A percentile compares a stretch with the other conserved stretches of the same genome.
phyloP scores from a whole-genome alignment of 352 stramenopile species.

The Phytophthora fragariaefolia region DNA sequence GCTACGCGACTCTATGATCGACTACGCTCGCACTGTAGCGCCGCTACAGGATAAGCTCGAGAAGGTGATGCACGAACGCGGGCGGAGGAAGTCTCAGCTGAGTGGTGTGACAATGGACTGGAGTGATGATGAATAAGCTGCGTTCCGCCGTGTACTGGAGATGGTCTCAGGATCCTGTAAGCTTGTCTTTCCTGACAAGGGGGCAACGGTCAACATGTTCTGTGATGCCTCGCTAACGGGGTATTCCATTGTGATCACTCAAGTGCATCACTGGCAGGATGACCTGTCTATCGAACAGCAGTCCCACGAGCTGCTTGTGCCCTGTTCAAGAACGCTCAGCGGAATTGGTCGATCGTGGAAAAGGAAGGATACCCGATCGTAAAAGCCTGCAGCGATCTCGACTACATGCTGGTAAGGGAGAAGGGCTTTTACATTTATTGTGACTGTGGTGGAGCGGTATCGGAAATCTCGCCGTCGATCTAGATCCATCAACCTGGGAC shows the following conservation, averaged over 20 bases:
- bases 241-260: too few species aligned
- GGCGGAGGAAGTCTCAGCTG: neutral
- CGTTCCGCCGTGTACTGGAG: neutral
- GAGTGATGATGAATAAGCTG: neutral
- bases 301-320: neutral
- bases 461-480: too few species aligned
- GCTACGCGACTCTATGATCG: neutral
- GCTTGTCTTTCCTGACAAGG: neutral
- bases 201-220: neutral
- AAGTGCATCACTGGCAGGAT: too few species aligned
- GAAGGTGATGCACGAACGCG: neutral
- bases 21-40: neutral
- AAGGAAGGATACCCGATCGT: neutral
- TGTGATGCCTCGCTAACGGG: too few species aligned
- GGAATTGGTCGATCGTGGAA: neutral
- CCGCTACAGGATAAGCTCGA: neutral
- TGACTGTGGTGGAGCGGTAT: too few species aligned
- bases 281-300: neutral
- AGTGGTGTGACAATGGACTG: neutral
- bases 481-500: too few species aligned
- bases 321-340: neutral
- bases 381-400: neutral
- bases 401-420: neutral
- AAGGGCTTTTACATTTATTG: conserved; percentile 18
- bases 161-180: neutral